phyloP scores from a whole-genome alignment of 2,329 filamentous ascomycete species.

The Mollisiaceae sp. region DNA sequence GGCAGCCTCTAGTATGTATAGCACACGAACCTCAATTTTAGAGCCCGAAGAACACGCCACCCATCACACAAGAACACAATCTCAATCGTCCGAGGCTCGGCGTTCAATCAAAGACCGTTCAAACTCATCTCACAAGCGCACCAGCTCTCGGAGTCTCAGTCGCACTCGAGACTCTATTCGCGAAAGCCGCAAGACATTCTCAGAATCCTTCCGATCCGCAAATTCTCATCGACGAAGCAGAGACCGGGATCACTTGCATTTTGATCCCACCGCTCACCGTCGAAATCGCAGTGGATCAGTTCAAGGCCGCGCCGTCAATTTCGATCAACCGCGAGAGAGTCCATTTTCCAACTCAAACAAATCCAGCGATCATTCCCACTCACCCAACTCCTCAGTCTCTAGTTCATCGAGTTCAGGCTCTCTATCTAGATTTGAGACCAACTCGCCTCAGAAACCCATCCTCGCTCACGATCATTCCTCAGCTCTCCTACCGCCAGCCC shows the following conservation, averaged over 20 bases:
- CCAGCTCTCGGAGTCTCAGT: conserved; percentile 12
- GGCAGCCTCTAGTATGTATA: conserved; percentile 31
- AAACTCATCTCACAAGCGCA: conserved; percentile 12
- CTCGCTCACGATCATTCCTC: background rate
- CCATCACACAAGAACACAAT: conserved; percentile 12
- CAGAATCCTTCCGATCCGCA: conserved; percentile 14
- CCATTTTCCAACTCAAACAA: conserved; percentile 41
- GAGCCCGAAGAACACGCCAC: background rate
- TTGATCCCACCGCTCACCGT: conserved; percentile 25
- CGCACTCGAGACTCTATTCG: conserved; percentile 19
- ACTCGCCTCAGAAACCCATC: conserved; percentile 3
- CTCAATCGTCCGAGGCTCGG: conserved; percentile 7
- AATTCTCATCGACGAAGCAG: conserved; percentile 20
- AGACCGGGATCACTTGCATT: conserved; percentile 32
- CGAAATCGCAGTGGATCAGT: conserved; percentile 31
- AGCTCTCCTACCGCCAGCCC: background rate
- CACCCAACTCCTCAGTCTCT: conserved; percentile 19
- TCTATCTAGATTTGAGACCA: background rate
- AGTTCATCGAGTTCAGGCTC: conserved; percentile 9
- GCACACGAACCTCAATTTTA: conserved; percentile 21
- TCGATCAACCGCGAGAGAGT: conserved; percentile 29
- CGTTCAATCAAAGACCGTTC: conserved; percentile 18
- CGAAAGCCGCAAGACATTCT: conserved; percentile 17
- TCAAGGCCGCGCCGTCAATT: conserved; percentile 31
- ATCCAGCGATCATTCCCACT: conserved; percentile 10